Evolutionary conservation across 768 basidiomycete genomes (phyloP), one percentile per base, ranked within the genome.

Genomic region (Boletus sp.): DNA sequence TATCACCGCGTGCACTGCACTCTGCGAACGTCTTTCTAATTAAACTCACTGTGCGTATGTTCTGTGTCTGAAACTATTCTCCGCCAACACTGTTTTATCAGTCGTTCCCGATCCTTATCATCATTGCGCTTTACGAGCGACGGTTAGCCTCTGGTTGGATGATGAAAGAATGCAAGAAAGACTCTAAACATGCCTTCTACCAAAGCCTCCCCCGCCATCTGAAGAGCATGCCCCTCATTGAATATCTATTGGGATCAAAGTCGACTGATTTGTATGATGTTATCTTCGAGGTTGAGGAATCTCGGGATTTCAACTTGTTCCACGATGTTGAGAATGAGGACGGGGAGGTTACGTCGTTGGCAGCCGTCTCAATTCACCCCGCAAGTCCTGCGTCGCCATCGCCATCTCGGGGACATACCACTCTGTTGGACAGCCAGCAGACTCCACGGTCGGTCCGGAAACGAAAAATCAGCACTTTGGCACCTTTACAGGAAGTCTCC

Each of bases 1-100:
- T 93, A 15, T 79, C 85, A 4, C 90, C 93, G 3, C 81, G 90
- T 35, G 77, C 82, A 10, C 72, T 96, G n/a, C 94, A 97, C 64
- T 79, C 85, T 2, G 74, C 81, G 34, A 96, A 96, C 60, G 93
- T 95, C 4, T 85, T 93, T 67, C 76, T 93, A 47, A 93, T 97
- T 70, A 88, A 84, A 56, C 53, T 88, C 15, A 95, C 93, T 17
- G 88, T 84, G 50, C 47, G 79, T 69, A 25, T 52, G 14, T n/a
- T 48, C 21, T 2, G 10, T 3, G 6, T 40, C n/a, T 45, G 7
- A 7, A 35, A 8, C 32, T 39, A 8, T 34, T 39, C 27, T 27
- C 23, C 5, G 32, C 54, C 49, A 21, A 61, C 30, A 3, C 48
- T 46, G 21, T 39, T 29, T 38, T 39, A 19, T 41, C 53, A 85